phyloP scores from a whole-genome alignment of 2,329 filamentous ascomycete genomes.

The Trichophyton rubrum region DNA sequence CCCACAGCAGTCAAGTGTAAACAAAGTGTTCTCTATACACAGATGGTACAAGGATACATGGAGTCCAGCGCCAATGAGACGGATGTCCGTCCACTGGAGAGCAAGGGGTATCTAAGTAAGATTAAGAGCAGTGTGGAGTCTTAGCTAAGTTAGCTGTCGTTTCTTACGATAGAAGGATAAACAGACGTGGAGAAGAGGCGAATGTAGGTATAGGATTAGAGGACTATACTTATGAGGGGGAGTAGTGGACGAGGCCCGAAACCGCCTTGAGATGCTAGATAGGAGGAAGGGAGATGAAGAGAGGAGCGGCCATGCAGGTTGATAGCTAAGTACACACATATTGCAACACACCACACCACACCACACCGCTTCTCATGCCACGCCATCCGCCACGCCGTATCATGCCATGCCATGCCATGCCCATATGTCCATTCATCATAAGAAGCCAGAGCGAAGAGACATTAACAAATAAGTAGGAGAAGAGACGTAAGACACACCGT shows the following conservation, averaged over 20 bases:
- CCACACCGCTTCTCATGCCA: background rate
- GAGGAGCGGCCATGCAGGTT: background rate
- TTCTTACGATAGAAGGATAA: too few species aligned
- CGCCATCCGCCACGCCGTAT: background rate
- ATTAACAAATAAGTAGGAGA: background rate
- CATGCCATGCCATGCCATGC: background rate
- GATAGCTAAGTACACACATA: background rate
- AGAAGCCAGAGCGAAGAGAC: background rate
- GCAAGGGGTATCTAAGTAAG: too few species aligned
- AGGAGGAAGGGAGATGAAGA: background rate
- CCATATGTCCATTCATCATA: background rate
- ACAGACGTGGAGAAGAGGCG: background rate
- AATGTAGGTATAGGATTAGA: background rate
- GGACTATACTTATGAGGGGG: background rate
- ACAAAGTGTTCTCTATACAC: background rate
- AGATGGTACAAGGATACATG: background rate
- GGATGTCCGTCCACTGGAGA: background rate
- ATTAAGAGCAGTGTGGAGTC: too few species aligned
- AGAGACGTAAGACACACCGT: background rate
- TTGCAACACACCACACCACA: background rate
- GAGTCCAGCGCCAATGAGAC: background rate
- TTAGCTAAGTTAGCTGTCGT: too few species aligned
- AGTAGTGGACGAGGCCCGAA: background rate
- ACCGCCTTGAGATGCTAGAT: background rate
- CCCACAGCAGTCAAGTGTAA: background rate